Conservation (phyloP, 345 rosid species). For the Lenwebbia sp. region DNA sequence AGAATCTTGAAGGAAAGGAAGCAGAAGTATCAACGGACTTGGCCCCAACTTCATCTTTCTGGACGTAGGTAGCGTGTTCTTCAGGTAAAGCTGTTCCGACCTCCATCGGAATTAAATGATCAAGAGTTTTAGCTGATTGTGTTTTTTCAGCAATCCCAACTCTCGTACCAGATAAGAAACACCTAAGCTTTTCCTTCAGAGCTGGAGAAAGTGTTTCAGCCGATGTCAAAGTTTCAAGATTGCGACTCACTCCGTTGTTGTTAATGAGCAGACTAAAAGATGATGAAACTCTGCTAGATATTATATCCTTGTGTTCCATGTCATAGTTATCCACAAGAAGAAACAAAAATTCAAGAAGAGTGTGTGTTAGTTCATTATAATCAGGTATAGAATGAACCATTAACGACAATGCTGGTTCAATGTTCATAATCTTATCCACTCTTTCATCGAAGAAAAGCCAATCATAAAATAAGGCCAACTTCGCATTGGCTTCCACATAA, state of each 20-base stretch:
- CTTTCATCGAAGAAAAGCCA: conserved; percentile 81
- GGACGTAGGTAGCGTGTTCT: neutral
- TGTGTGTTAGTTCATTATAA: conserved; percentile 45
- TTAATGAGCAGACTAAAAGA: conserved; percentile 42
- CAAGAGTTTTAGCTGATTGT: conserved; percentile 7
- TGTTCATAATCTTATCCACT: conserved; percentile 60
- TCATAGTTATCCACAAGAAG: conserved; percentile 65
- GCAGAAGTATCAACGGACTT: conserved; percentile 4
- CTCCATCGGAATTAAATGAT: neutral
- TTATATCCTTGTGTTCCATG: conserved; percentile 21
- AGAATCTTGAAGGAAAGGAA: neutral
- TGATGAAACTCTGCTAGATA: conserved; percentile 39
- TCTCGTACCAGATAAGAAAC: conserved; percentile 19
- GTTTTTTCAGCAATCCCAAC: conserved; percentile 8
- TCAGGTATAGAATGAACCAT: conserved; percentile 66
- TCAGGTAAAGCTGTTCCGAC: conserved; percentile 2
- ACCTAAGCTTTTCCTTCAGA: conserved; percentile 40
- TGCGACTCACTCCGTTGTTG: conserved; percentile 50
- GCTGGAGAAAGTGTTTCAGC: conserved; percentile 33
- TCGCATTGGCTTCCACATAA: conserved; percentile 39
- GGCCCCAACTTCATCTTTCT: conserved; percentile 4
- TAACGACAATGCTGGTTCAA: conserved; percentile 77
- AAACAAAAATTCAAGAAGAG: conserved; percentile 69
- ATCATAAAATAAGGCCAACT: conserved; percentile 70
- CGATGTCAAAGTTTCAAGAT: conserved; percentile 34